Evolutionary conservation across 495 filamentous ascomycete species (phyloP).

Genomic region (Neurospora tetraspora): DNA sequence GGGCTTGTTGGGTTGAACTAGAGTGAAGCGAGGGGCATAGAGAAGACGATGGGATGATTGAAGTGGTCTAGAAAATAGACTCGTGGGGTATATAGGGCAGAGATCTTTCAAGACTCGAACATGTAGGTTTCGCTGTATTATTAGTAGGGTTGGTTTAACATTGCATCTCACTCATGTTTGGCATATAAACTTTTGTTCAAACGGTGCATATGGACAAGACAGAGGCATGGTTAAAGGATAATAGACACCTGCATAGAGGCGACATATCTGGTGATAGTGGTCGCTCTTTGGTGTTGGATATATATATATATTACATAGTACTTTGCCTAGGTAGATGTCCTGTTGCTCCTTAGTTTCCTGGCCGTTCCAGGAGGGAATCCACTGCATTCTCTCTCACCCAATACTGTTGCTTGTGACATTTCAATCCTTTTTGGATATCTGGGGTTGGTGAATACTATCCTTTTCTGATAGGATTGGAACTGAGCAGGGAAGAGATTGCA

Average conservation of each 20-base stretch:
- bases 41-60: background rate
- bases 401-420: background rate
- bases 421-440: background rate
- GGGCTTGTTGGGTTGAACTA: conserved; percentile 51
- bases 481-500: background rate
- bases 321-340: background rate
- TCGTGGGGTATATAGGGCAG: background rate
- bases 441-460: background rate
- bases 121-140: background rate
- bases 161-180: background rate
- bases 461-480: background rate
- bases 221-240: background rate
- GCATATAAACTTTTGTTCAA: background rate
- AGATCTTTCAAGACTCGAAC: background rate
- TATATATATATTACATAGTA: background rate
- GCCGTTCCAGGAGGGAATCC: too few species aligned
- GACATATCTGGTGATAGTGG: background rate
- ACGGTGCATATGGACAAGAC: background rate
- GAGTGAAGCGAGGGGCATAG: background rate
- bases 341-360: background rate
- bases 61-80: background rate
- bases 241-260: background rate
- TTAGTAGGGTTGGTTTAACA: background rate
- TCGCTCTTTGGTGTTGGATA: background rate
- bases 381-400: background rate